Conservation (phyloP, 805 yeast species). For the Clavispora carvajalis region DNA sequence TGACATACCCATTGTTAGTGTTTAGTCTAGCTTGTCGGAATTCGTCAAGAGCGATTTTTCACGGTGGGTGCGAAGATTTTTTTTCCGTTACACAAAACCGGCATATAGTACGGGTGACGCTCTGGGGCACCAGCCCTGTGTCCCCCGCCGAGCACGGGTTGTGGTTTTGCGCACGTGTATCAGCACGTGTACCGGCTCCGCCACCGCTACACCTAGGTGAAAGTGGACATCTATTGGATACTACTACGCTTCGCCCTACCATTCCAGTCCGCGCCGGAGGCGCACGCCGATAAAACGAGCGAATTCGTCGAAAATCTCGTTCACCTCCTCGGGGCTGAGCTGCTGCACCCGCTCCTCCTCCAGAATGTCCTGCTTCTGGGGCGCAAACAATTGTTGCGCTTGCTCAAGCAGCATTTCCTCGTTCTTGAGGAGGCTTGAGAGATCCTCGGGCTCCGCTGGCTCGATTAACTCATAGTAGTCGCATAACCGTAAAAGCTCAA, state of each 20-base stretch:
- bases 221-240: too few relatives aligned
- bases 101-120: slow-evolving; percentile 5
- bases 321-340: slow-evolving; percentile 44
- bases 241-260: too few relatives aligned
- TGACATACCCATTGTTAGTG: slow-evolving; percentile 17
- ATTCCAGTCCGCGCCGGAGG: slow-evolving; percentile 41
- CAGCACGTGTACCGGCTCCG: neutral
- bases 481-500: slow-evolving; percentile 48
- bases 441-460: slow-evolving; percentile 10
- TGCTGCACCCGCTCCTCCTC: slow-evolving; percentile 14
- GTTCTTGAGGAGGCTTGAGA: slow-evolving; percentile 8
- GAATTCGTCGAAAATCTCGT: slow-evolving; percentile 54
- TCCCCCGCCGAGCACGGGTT: too few relatives aligned
- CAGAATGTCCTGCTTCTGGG: slow-evolving; percentile 2
- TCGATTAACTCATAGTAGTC: slow-evolving; percentile 74
- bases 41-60: slow-evolving; percentile 1
- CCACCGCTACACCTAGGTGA: too few relatives aligned
- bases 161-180: neutral
- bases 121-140: slow-evolving; percentile 13
- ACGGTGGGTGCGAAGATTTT: neutral
- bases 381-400: slow-evolving; percentile 11
- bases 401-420: slow-evolving; percentile 12
- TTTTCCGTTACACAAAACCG: slow-evolving; percentile 5
- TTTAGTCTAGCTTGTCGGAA: slow-evolving; percentile 9
- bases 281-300: slow-evolving; percentile 66